phyloP scores from a whole-genome alignment of 2,329 filamentous ascomycete genomes.

The Paecilomyces fulvus region DNA sequence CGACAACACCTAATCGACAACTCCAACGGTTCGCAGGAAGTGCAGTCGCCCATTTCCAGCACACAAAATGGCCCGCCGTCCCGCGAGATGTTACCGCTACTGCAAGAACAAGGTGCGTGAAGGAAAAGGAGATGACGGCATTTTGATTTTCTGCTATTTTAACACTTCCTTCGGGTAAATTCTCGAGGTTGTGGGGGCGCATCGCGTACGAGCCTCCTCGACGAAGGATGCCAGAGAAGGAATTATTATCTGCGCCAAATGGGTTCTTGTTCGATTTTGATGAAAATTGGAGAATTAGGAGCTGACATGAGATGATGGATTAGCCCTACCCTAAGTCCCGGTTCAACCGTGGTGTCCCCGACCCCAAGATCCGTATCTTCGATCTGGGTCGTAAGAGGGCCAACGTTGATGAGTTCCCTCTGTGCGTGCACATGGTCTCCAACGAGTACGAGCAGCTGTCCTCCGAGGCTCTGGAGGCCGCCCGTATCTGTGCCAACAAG shows the following conservation, averaged over 20 bases:
- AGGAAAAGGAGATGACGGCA: slow-evolving; percentile 3
- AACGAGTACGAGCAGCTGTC: slow-evolving; percentile 99
- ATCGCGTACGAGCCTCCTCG: neutral
- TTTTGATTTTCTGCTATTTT: slow-evolving; percentile 10
- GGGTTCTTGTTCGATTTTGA: neutral
- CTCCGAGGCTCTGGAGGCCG: slow-evolving; percentile 98
- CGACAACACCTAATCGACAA: slow-evolving; percentile 29
- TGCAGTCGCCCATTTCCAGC: slow-evolving; percentile 41
- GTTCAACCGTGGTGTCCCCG: slow-evolving; percentile 98
- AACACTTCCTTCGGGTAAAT: slow-evolving; percentile 18
- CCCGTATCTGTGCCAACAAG: slow-evolving; percentile 99
- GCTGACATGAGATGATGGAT: neutral
- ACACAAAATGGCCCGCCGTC: slow-evolving; percentile 97
- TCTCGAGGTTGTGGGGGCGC: slow-evolving; percentile 20
- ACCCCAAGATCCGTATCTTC: slow-evolving; percentile 87
- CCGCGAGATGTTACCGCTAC: slow-evolving; percentile 99
- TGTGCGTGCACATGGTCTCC: slow-evolving; percentile 98
- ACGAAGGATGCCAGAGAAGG: neutral
- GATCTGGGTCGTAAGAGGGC: slow-evolving; percentile 98
- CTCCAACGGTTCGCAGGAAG: slow-evolving; percentile 39
- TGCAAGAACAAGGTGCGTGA: slow-evolving; percentile 99
- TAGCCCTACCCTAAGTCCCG: slow-evolving; percentile 98
- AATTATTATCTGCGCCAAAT: neutral
- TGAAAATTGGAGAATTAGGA: neutral
- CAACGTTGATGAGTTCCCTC: slow-evolving; percentile 98